A percentile compares a stretch with the other conserved stretches of the same genome.
Evolutionary conservation across 805 yeast species (phyloP).

Genomic region (Starmerella tilneyi): DNA sequence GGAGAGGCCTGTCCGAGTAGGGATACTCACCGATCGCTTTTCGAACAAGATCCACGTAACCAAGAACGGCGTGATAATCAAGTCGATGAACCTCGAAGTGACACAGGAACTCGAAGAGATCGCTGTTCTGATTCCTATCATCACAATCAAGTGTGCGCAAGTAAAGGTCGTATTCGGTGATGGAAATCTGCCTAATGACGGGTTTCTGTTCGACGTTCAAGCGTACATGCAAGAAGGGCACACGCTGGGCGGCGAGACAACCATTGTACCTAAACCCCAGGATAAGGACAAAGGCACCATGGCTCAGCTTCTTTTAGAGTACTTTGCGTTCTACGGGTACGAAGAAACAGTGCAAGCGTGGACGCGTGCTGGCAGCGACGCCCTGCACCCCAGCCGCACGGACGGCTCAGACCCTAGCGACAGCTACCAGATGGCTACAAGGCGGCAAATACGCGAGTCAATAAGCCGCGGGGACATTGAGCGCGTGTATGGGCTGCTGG

Average conservation of each 20-base stretch:
- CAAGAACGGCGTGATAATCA: no score
- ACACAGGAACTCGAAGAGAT: background rate
- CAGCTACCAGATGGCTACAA: background rate
- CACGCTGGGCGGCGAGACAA: background rate
- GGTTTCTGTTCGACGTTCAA: background rate
- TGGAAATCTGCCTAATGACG: slow-evolving; percentile 2
- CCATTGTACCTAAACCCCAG: no score
- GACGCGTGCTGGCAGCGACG: background rate
- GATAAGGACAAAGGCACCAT: background rate
- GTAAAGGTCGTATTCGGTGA: slow-evolving; percentile 1
- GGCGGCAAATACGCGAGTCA: background rate
- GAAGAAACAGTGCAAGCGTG: background rate
- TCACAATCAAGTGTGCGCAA: background rate
- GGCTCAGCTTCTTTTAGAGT: background rate
- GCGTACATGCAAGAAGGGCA: background rate
- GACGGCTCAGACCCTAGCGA: background rate
- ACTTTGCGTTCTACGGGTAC: slow-evolving; percentile 3
- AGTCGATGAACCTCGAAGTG: no score
- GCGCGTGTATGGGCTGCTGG: background rate
- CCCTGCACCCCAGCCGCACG: no score
- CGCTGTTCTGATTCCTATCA: background rate
- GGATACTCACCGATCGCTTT: no score
- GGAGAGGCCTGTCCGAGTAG: no score
- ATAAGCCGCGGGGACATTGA: background rate
- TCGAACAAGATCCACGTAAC: no score